Conservation (phyloP, 2,329 filamentous ascomycete genomes). For the Didymella glomerata region DNA sequence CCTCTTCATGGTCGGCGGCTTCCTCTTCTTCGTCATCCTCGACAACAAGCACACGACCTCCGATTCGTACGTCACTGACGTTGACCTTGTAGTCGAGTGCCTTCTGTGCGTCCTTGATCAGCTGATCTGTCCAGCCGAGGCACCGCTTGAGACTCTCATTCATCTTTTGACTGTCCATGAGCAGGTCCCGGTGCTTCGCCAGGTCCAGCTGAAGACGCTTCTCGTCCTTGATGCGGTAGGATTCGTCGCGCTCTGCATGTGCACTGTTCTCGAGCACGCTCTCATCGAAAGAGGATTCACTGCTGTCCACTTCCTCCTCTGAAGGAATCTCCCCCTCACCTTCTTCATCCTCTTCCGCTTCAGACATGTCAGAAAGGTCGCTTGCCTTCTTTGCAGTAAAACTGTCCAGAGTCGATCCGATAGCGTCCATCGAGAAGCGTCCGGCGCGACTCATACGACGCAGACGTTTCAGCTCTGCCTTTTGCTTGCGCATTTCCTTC, state of each 20-base stretch:
- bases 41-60: constrained; percentile 77
- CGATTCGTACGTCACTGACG: constrained; percentile 80
- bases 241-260: constrained; percentile 55
- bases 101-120: constrained; percentile 88
- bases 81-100: constrained; percentile 84
- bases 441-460: constrained; percentile 85
- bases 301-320: constrained; percentile 58
- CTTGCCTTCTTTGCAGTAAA: constrained; percentile 40
- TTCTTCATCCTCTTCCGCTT: constrained; percentile 47
- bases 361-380: constrained; percentile 51
- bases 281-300: constrained; percentile 63
- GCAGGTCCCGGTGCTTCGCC: constrained; percentile 84
- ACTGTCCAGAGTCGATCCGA: constrained; percentile 58
- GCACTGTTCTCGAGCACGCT: constrained; percentile 52
- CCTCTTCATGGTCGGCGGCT: constrained; percentile 27
- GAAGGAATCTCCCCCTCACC: constrained; percentile 52
- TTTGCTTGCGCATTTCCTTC: constrained; percentile 89
- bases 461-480: constrained; percentile 83
- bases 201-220: constrained; percentile 85
- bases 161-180: constrained; percentile 91
- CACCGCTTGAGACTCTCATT: constrained; percentile 93
- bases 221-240: constrained; percentile 77
- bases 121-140: constrained; percentile 84
- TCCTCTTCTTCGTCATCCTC: constrained; percentile 65
- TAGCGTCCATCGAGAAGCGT: constrained; percentile 69